Conservation (phyloP, 2,329 filamentous ascomycete genomes). For the Phyllosticta paracitricarpa region DNA sequence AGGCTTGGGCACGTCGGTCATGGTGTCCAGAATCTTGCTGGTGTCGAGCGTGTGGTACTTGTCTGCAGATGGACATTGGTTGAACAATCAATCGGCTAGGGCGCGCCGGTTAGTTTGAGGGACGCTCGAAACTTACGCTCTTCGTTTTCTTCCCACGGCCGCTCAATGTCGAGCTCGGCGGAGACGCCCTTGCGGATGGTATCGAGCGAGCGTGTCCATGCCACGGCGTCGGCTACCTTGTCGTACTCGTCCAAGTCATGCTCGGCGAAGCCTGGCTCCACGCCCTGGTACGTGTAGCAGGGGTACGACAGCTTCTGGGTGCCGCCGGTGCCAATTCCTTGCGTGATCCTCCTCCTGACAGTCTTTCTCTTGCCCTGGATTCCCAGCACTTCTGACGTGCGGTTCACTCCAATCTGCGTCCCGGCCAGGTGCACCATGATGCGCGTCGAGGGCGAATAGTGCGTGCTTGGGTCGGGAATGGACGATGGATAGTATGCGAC, state of each 20-base stretch:
- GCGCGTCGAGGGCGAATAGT: conserved; percentile 33
- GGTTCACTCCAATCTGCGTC: conserved; percentile 37
- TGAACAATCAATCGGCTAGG: background rate
- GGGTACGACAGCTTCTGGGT: conserved; percentile 34
- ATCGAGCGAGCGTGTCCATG: conserved; percentile 57
- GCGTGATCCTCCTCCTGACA: conserved; percentile 38
- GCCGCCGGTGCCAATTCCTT: conserved; percentile 42
- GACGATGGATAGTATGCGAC: conserved; percentile 54
- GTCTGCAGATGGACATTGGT: conserved; percentile 16
- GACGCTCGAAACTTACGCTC: conserved; percentile 17
- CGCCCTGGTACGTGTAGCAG: conserved; percentile 46
- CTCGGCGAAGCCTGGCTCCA: conserved; percentile 59
- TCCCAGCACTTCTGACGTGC: conserved; percentile 41
- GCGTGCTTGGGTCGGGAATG: conserved; percentile 43
- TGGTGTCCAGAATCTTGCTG: conserved; percentile 29
- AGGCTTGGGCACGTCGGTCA: conserved; percentile 25
- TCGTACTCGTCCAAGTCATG: conserved; percentile 59
- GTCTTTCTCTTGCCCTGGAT: conserved; percentile 42
- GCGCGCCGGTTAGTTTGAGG: background rate
- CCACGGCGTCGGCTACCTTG: conserved; percentile 51
- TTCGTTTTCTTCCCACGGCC: conserved; percentile 33
- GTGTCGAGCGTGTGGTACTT: conserved; percentile 27
- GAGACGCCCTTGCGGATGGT: conserved; percentile 51
- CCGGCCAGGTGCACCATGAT: conserved; percentile 51
- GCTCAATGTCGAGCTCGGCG: conserved; percentile 36